Base-by-base conservation (phyloP, 192 early-diverging fungal species). In the Coemansia sp. region DNA sequence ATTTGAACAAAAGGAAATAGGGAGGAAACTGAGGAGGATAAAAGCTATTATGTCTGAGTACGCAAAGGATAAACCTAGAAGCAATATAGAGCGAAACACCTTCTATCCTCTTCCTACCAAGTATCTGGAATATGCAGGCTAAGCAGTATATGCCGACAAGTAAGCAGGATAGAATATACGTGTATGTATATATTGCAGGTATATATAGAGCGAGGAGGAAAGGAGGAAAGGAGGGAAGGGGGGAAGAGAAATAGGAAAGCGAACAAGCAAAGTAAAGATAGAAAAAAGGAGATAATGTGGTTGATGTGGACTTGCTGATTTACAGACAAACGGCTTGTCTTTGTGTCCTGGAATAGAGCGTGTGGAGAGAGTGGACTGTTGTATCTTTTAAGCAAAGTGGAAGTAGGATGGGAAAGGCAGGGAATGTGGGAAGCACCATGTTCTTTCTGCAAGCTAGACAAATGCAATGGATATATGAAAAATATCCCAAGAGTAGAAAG, bases 401-500 rank as follows among this genome's bases (percentile, higher is more conserved):
- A 26, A 51, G 15, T 26, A 51, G 4, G 25, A 26, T 7, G 20
- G 29, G 26, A 53, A 30, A 57, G 55, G 31, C 2, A 18, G 55
- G 55, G 30, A 7, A 57, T 57, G 55, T 4, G 4, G 18, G 40
- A 10, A 57, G 15, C 31, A 8, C 6, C 7, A 3, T 53, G n/a
- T 57, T 57, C 29, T 31, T 34, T 57, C 31, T 57, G 30, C 29
- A 33, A 26, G 25, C 30, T 51, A 57, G 15, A 57, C 26, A 57
- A 34, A 31, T 57, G 30, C 55, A 57, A 12, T 33, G 48, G 23
- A 51, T 57, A 34, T 57, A 31, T 57, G 55, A 31, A 57, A 57
- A 57, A 57, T 5, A 34, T 13, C 18, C n/a, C 31, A 12, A 34
- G 7, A 53, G 51, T 16, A 57, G 55, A 57, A 34, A 31, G 31